phyloP scores from a whole-genome alignment of 1,284 basidiomycete species.

The Rhodotorula sp. region DNA sequence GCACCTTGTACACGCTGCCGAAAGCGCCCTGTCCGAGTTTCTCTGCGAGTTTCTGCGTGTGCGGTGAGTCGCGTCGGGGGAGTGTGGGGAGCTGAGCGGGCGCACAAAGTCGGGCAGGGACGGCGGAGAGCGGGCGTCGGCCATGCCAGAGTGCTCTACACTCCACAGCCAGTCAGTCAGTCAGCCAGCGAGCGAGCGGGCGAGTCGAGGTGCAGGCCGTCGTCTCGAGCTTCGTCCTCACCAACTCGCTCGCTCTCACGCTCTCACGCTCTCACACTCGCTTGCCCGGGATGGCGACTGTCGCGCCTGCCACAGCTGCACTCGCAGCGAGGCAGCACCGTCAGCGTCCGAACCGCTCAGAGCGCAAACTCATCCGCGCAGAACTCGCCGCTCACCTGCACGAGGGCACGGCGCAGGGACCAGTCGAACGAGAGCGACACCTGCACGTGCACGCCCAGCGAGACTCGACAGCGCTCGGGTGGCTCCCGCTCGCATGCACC shows the following conservation, averaged over 20 bases:
- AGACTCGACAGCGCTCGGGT: conserved; percentile 5
- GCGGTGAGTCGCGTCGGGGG: not conserved
- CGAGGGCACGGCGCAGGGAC: not conserved
- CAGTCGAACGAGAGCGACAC: not conserved
- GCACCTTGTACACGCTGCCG: conserved; percentile 41
- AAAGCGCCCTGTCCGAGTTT: conserved; percentile 43
- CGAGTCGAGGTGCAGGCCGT: too few relatives aligned
- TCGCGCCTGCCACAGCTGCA: not conserved
- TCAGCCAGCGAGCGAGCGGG: too few relatives aligned
- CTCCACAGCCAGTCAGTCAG: too few relatives aligned
- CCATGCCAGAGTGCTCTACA: not conserved
- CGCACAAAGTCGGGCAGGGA: conserved; percentile 41
- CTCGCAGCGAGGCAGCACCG: not conserved
- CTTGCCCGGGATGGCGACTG: not conserved
- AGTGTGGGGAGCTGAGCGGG: not conserved
- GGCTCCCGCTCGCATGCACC: conserved; percentile 17
- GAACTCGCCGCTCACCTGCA: not conserved
- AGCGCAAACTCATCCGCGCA: conserved; percentile 13
- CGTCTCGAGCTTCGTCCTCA: not conserved
- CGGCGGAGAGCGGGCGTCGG: not conserved
- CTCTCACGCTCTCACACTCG: too few relatives aligned
- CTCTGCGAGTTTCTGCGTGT: conserved; percentile 41
- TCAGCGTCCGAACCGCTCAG: conserved; percentile 6
- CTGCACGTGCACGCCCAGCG: not conserved
- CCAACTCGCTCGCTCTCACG: not conserved